A percentile compares a stretch with the other conserved stretches of the same genome.
Evolutionary conservation across 2,329 filamentous ascomycete species (phyloP).

Genomic region (Zymoseptoria pseudotritici): DNA sequence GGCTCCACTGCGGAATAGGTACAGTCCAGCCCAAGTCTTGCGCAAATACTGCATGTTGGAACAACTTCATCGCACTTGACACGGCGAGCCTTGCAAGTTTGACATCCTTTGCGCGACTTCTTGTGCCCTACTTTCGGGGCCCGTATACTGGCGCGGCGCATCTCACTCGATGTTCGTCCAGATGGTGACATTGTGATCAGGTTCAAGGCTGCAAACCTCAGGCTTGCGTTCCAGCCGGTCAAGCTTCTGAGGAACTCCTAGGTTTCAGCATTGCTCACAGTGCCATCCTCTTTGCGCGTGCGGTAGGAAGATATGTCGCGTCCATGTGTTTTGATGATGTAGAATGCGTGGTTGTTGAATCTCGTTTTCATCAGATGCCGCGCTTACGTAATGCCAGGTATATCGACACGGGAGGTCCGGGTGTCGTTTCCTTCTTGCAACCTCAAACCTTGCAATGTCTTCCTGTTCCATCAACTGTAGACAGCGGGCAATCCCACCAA

Average conservation of each 20-base stretch:
- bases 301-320: neutral
- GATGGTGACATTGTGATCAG: neutral
- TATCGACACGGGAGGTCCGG: no score
- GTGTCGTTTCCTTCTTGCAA: no score
- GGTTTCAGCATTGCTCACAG: neutral
- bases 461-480: no score
- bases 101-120: slow-evolving; percentile 49
- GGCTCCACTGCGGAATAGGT: slow-evolving; percentile 32
- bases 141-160: slow-evolving; percentile 12
- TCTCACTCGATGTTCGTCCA: slow-evolving; percentile 1
- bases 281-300: neutral
- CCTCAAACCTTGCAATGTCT: no score
- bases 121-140: slow-evolving; percentile 34
- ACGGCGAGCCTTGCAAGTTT: slow-evolving; percentile 49
- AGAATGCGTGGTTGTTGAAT: neutral
- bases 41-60: slow-evolving; percentile 45
- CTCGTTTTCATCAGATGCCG: neutral
- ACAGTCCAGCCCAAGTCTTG: slow-evolving; percentile 42
- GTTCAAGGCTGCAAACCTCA: neutral
- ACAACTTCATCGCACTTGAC: slow-evolving; percentile 52
- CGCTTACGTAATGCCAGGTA: no score
- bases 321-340: neutral
- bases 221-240: no score
- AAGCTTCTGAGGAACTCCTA: neutral
- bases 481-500: no score